Evolutionary conservation across 805 yeast genomes (phyloP), one percentile per base, ranked within the genome.

Genomic region (Grigorovia jiainica): DNA sequence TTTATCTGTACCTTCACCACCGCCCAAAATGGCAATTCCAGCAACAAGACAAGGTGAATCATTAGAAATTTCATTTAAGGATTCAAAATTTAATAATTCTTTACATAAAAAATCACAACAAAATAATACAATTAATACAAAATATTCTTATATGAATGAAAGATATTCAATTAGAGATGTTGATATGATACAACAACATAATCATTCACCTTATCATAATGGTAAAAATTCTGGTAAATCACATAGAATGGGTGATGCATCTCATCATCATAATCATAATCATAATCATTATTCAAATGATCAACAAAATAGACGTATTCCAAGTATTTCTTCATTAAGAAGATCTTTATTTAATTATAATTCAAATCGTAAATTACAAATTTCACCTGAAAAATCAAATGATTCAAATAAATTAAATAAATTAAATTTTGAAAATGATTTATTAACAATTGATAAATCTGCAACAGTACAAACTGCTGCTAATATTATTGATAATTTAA

Each of bases 11-110:
- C 76, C 76, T 7, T 68, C 75, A 1, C 70, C 75, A 0, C 81
- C 81, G 0, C 82, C 82, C n/a, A 72, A 64, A 53, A 75, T 84
- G 79, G 83, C 94, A 0, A 84, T 85, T 39, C 89, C 94, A 1
- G 83, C 92, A 0, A 82, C 90, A 0, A 63, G 87, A 49, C 74
- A 76, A 31, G 94, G 94, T 6, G 92, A 79, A 50, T 75, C 90
- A 0, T 75, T 83, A 2, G 92, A 84, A 53, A 83, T 85, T 21
- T 81, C 51, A 5, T 45, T 48, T 21, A 43, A 42, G 11, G 34
- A 32, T 16, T 36, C 32, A n/a, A n/a, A 17, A 17, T 19, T 27
- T 15, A 27, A 27, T 25, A 23, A 36, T 6, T 18, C 27, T 24
- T 27, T 21, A 11, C 38, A 40, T 15, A 34, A 21, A 9, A 17